phyloP scores from a whole-genome alignment of 2,329 filamentous ascomycete species.

The Fusarium armeniacum region DNA sequence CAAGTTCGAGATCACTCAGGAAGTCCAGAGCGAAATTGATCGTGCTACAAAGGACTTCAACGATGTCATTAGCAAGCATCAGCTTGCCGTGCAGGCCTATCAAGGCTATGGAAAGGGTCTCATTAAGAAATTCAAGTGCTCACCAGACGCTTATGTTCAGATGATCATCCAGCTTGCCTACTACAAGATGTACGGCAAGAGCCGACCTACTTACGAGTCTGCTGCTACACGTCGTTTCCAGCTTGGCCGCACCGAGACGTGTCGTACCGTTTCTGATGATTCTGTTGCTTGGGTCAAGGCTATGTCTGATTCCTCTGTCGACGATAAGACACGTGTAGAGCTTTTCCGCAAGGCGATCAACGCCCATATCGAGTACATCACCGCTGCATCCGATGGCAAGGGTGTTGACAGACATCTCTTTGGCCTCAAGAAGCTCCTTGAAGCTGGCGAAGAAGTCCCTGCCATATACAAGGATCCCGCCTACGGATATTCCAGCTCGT shows the following conservation, averaged over 20 bases:
- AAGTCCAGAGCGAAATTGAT: slow-evolving; percentile 82
- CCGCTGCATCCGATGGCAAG: slow-evolving; percentile 88
- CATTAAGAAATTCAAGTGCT: slow-evolving; percentile 99
- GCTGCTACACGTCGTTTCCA: slow-evolving; percentile 96
- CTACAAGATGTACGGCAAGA: slow-evolving; percentile 99
- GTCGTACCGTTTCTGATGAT: slow-evolving; percentile 90
- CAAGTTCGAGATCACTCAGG: slow-evolving; percentile 81
- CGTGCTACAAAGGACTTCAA: slow-evolving; percentile 84
- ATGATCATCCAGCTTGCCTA: slow-evolving; percentile 99
- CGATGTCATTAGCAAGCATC: slow-evolving; percentile 85
- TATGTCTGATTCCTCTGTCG: slow-evolving; percentile 78
- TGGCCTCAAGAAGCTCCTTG: slow-evolving; percentile 90
- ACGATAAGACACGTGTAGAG: slow-evolving; percentile 75
- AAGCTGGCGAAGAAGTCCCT: slow-evolving; percentile 84
- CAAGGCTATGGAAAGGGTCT: slow-evolving; percentile 98
- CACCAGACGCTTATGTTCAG: slow-evolving; percentile 96
- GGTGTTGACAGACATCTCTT: slow-evolving; percentile 98
- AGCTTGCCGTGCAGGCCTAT: slow-evolving; percentile 94
- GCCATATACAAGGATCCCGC: slow-evolving; percentile 89
- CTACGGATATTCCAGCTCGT: slow-evolving; percentile 84
- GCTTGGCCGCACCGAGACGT: slow-evolving; percentile 95
- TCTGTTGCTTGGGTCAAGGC: slow-evolving; percentile 90
- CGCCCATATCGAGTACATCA: slow-evolving; percentile 91
- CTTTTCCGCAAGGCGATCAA: slow-evolving; percentile 86
- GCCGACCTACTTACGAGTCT: slow-evolving; percentile 97